Evolutionary conservation across 352 stramenopile species (phyloP).

Genomic region (Stramenopiles sp.): DNA sequence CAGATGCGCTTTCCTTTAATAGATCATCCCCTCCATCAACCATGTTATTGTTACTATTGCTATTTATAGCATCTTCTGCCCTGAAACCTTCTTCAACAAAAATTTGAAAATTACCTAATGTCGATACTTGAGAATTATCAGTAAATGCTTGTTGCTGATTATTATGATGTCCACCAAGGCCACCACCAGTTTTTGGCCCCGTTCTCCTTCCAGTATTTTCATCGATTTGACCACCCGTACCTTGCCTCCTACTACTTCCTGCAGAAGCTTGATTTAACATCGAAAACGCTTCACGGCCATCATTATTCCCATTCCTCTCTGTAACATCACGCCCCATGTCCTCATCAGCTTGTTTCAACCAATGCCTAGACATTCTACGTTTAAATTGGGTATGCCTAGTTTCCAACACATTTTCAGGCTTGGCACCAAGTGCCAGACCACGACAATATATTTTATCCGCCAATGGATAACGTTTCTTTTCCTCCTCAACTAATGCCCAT

Average conservation of each 20-base stretch:
- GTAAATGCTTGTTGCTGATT: background rate
- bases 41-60: background rate
- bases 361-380: background rate
- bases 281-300: background rate
- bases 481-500: slow-evolving; percentile 10
- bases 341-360: background rate
- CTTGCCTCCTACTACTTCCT: background rate
- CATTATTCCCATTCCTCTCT: background rate
- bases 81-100: background rate
- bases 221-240: background rate
- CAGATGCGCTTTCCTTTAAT: background rate
- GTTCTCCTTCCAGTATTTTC: background rate
- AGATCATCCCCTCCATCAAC: background rate
- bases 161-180: background rate
- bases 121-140: background rate
- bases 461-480: slow-evolving; percentile 9
- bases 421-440: background rate
- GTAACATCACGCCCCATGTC: background rate
- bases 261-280: background rate
- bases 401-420: background rate
- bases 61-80: background rate
- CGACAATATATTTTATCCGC: slow-evolving; percentile 9
- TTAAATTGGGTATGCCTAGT: background rate
- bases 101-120: background rate
- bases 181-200: background rate